phyloP scores from a whole-genome alignment of 2,329 filamentous ascomycete genomes.

The Helotiales sp. region DNA sequence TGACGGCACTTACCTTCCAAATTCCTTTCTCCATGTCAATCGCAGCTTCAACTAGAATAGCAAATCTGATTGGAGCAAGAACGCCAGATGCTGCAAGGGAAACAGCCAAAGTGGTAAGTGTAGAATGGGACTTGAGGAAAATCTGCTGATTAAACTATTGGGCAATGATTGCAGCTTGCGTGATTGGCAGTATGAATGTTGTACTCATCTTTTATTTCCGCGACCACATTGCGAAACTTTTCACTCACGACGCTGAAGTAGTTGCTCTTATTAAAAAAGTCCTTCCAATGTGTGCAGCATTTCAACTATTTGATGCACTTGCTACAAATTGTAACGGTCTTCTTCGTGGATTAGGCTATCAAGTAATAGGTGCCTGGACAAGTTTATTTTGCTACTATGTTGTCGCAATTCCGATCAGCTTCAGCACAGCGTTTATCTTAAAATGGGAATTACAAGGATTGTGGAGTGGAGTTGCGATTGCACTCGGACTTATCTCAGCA shows the following conservation, averaged over 20 bases:
- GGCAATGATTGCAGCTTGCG: slow-evolving; percentile 66
- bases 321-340: slow-evolving; percentile 82
- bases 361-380: slow-evolving; percentile 87
- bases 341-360: slow-evolving; percentile 83
- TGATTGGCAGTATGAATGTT: slow-evolving; percentile 82
- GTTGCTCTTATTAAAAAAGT: slow-evolving; percentile 69
- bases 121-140: too few species aligned
- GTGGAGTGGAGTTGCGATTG: slow-evolving; percentile 80
- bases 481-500: too few species aligned
- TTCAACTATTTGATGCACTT: slow-evolving; percentile 88
- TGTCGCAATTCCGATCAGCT: slow-evolving; percentile 82
- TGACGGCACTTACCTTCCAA: slow-evolving; percentile 83
- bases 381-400: slow-evolving; percentile 87
- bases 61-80: slow-evolving; percentile 88
- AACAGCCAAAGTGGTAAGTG: slow-evolving; percentile 70
- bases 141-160: too few species aligned
- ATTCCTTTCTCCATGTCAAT: slow-evolving; percentile 92
- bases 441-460: slow-evolving; percentile 79
- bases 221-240: slow-evolving; percentile 75
- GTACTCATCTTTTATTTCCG: slow-evolving; percentile 70
- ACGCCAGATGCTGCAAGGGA: slow-evolving; percentile 80
- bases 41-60: slow-evolving; percentile 84
- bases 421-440: slow-evolving; percentile 77
- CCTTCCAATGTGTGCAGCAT: slow-evolving; percentile 81
- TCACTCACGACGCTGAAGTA: slow-evolving; percentile 75